A percentile compares a stretch with the other conserved stretches of the same genome.
phyloP scores from a whole-genome alignment of 2,329 filamentous ascomycete genomes.

The Coniochaeta sp. region DNA sequence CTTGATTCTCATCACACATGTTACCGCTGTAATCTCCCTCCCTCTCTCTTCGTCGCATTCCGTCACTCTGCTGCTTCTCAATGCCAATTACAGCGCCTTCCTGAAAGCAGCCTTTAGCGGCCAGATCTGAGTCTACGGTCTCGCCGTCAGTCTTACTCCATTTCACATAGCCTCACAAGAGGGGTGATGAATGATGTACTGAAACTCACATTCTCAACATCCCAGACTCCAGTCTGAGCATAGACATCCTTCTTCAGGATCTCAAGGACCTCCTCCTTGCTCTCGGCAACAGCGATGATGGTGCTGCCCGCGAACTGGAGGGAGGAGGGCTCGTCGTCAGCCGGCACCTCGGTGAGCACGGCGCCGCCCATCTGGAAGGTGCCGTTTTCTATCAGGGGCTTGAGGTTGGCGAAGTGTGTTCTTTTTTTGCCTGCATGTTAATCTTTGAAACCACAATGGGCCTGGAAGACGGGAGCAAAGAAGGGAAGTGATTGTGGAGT shows the following conservation, averaged over 20 bases:
- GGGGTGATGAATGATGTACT: no score
- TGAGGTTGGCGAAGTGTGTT: constrained; percentile 3
- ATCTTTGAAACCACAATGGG: no score
- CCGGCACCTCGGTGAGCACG: constrained; percentile 57
- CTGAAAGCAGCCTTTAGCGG: constrained; percentile 23
- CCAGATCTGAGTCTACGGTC: constrained; percentile 25
- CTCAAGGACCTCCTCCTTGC: constrained; percentile 61
- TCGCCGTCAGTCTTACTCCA: background rate
- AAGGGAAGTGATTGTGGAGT: no score
- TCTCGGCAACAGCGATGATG: constrained; percentile 58
- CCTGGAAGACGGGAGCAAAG: no score
- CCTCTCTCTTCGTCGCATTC: background rate
- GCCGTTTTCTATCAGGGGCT: background rate
- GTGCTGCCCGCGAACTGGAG: constrained; percentile 69
- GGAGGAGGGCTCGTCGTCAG: constrained; percentile 47
- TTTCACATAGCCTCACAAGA: background rate
- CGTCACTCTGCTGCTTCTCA: background rate
- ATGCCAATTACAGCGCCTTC: constrained; percentile 5
- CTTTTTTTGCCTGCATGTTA: constrained; percentile 2
- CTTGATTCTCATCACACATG: background rate
- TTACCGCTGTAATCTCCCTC: background rate
- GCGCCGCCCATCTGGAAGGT: constrained; percentile 37
- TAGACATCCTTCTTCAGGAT: constrained; percentile 68
- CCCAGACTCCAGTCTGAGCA: constrained; percentile 66
- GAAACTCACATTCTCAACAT: constrained; percentile 54